Percentiles rank a stretch among this genome's conserved stretches.
Conservation (phyloP, 495 filamentous ascomycete genomes). For the Hypoxylon subgilvum region DNA sequence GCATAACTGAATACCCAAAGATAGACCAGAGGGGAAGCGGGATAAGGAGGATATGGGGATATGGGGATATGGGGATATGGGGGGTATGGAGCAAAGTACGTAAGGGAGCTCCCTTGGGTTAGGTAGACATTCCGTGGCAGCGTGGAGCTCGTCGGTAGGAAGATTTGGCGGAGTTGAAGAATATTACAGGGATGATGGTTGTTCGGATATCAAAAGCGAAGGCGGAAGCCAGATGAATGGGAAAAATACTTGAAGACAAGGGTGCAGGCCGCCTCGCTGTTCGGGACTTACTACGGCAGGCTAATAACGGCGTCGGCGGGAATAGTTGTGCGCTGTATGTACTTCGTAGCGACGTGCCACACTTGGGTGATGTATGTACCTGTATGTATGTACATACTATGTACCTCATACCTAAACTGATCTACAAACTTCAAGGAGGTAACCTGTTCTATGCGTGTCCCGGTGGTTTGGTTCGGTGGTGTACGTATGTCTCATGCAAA, state of each 20-base stretch:
- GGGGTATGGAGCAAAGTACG: not conserved
- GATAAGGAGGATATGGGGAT: not conserved
- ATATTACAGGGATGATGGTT: conserved; percentile 8
- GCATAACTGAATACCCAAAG: conserved; percentile 14
- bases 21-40: not conserved
- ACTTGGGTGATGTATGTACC: no score
- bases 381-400: no score
- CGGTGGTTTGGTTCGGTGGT: no score
- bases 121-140: no score
- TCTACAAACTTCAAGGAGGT: no score
- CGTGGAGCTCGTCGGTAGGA: not conserved
- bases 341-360: no score
- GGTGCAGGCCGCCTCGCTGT: conserved; percentile 17
- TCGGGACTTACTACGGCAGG: conserved; percentile 7
- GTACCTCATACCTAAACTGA: no score
- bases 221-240: conserved; percentile 7
- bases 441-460: no score
- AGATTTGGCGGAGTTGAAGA: conserved; percentile 10
- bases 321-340: no score
- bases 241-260: not conserved
- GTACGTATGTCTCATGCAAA: no score
- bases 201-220: conserved; percentile 10
- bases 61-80: not conserved
- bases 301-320: not conserved
- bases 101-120: no score